Evolutionary conservation across 495 filamentous ascomycete genomes (phyloP), one percentile per base, ranked within the genome.

Genomic region (Letharia columbiana): DNA sequence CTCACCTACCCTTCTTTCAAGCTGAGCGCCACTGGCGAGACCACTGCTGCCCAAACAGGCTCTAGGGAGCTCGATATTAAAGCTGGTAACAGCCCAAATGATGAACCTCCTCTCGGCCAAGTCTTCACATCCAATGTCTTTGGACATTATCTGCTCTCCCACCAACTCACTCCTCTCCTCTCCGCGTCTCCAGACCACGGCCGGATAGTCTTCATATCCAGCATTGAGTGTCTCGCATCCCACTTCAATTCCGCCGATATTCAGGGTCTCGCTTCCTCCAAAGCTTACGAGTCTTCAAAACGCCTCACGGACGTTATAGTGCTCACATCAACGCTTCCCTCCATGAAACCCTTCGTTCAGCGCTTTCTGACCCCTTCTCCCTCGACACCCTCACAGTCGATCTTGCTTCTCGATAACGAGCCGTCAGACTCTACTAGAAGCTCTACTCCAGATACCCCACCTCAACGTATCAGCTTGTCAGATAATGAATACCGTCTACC

Each of bases 71-170:
- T 61, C 59, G 60, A 20, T 54, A 62, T 33, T 33, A 68, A 69
- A 18, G 57, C 59, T 33, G 49, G 31, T 17, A 45, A 64, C 40
- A 2, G 18, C n/a, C 23, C 33, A n/a, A 45, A 18, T 1, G 67
- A 76, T 8, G 84, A 88, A 64, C 83, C 85, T 1, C 76, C 78
- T 1, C 76, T 98, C 0, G 95, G 91, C 4, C 77, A 87, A 61
- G 83, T 97, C 10, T 98, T 97, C 75, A 89, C 87, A 74, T 86
- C 91, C 61, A 98, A 98, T 72, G 83, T 96, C 40, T 96, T 98
- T 72, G 94, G 95, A 1, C 94, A 98, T 76, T 98, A 98, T 74
- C 78, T 97, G 68, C 87, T 98, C 28, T 83, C 83, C 23, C 92
- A 96, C 73, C 87, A 87, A 65, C 80, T 96, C 4, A 78, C 86